Evolutionary conservation across 2,329 filamentous ascomycete genomes (phyloP).

Genomic region (Penicillium sp.): DNA sequence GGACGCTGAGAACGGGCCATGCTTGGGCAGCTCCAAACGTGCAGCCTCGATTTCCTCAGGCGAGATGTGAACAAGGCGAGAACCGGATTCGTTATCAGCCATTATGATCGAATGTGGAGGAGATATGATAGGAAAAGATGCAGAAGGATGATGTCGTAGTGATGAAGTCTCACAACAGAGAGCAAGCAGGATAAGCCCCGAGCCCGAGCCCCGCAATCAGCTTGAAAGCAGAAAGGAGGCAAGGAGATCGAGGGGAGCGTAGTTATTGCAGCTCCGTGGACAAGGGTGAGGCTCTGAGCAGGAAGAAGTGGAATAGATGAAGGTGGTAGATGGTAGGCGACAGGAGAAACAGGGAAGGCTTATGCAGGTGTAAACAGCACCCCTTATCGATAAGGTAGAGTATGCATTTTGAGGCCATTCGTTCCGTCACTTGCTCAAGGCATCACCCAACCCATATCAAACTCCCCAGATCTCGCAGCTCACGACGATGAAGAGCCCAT

Average conservation of each 20-base stretch:
- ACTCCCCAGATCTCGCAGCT: background rate
- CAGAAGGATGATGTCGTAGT: too few species aligned
- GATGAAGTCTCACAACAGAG: too few species aligned
- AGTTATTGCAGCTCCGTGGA: too few species aligned
- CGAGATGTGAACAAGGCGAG: background rate
- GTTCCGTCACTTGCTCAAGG: background rate
- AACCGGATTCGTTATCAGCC: background rate
- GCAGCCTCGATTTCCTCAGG: background rate
- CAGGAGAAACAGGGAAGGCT: background rate
- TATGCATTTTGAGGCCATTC: background rate
- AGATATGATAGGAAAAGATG: too few species aligned
- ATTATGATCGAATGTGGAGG: background rate
- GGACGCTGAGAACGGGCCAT: background rate
- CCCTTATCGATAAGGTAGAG: background rate
- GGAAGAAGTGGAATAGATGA: background rate
- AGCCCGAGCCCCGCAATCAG: too few species aligned
- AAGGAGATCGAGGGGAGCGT: too few species aligned
- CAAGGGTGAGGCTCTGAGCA: too few species aligned
- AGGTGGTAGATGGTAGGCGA: background rate
- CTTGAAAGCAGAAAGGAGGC: too few species aligned
- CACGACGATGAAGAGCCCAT: background rate
- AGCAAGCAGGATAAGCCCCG: too few species aligned
- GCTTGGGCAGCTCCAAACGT: background rate
- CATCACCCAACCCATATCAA: background rate
- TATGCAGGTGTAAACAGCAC: background rate